phyloP scores from a whole-genome alignment of 192 early-diverging fungal genomes.

The Backusella luteola region DNA sequence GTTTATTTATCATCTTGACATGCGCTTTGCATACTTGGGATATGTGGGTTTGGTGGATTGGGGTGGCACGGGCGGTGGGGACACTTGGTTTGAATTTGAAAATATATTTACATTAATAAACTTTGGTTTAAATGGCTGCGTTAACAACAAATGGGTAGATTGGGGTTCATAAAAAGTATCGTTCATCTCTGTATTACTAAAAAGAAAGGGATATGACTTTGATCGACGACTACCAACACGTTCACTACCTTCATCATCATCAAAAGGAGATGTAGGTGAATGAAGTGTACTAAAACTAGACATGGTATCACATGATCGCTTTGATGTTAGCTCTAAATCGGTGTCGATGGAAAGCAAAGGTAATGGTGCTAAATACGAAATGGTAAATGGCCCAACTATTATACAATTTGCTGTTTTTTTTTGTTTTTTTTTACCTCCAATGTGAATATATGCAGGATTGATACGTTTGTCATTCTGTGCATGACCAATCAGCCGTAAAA shows the following conservation, averaged over 20 bases:
- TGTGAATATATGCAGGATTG: constrained; percentile 19
- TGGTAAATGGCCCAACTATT: background rate
- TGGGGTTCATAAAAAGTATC: background rate
- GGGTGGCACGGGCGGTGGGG: constrained; percentile 1
- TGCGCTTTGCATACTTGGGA: background rate
- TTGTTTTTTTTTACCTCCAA: constrained; percentile 19
- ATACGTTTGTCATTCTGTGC: constrained; percentile 31
- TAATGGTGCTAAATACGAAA: background rate
- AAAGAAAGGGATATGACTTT: background rate
- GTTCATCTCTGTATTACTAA: background rate
- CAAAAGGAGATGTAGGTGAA: background rate
- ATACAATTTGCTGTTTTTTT: background rate
- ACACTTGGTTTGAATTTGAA: background rate
- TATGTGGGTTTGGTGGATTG: background rate
- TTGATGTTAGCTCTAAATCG: background rate
- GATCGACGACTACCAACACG: background rate
- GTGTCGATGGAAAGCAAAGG: background rate
- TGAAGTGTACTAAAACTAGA: background rate
- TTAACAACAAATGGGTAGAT: background rate
- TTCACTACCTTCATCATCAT: background rate
- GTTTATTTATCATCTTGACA: background rate
- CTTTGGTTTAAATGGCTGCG: background rate
- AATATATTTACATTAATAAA: background rate
- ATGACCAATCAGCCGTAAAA: constrained; percentile 32
- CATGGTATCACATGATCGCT: background rate